Conservation (phyloP, 2,329 filamentous ascomycete species). For the Hirsutella rhossiliensis region DNA sequence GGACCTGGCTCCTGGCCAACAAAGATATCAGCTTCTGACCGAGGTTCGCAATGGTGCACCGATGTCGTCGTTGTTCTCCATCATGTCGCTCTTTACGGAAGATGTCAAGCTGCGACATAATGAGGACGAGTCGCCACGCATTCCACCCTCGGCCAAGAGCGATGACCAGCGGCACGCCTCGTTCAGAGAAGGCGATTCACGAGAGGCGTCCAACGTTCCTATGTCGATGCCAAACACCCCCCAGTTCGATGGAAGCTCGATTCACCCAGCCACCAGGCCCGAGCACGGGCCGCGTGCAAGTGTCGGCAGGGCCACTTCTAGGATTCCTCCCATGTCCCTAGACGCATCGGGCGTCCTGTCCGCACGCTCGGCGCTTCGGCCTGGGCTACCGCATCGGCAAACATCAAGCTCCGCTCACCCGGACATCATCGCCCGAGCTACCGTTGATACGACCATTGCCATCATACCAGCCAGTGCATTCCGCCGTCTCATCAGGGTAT, state of each 20-base stretch:
- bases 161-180: conserved; percentile 16
- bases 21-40: conserved; percentile 88
- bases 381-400: conserved; percentile 27
- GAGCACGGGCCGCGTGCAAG: conserved; percentile 6
- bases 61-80: conserved; percentile 97
- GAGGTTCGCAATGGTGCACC: conserved; percentile 97
- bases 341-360: conserved; percentile 29
- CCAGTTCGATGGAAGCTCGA: conserved; percentile 17
- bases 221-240: conserved; percentile 26
- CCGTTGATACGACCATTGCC: conserved; percentile 92
- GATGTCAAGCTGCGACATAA: conserved; percentile 71
- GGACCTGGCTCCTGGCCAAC: conserved; percentile 53
- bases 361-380: conserved; percentile 19
- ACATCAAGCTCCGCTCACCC: conserved; percentile 74
- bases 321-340: conserved; percentile 65
- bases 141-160: conserved; percentile 10
- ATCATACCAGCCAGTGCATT: conserved; percentile 97
- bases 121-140: conserved; percentile 35
- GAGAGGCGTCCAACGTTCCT: conserved; percentile 5
- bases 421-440: conserved; percentile 92
- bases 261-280: conserved; percentile 6
- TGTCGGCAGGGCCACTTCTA: conserved; percentile 20
- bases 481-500: conserved; percentile 79
- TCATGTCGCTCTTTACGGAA: conserved; percentile 93
- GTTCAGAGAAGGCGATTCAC: conserved; percentile 7